A percentile compares a stretch with the other conserved stretches of the same genome.
Conservation (phyloP, 2,329 filamentous ascomycete genomes). For the Trichoderma semiorbis region DNA sequence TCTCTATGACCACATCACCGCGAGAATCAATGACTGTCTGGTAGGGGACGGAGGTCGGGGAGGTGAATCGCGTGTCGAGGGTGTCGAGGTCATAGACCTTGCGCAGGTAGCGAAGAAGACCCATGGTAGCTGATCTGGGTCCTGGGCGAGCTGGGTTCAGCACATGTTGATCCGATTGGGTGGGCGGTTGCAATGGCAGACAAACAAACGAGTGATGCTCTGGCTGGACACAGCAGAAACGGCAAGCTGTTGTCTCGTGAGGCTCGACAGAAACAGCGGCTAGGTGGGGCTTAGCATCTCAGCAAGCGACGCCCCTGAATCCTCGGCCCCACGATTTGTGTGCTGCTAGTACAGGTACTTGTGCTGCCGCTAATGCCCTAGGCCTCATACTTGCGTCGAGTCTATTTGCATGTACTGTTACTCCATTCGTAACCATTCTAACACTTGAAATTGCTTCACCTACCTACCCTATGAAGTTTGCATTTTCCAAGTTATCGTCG, state of each 20-base stretch:
- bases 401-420: neutral
- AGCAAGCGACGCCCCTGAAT: slow-evolving; percentile 16
- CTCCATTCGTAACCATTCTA: neutral
- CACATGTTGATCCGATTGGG: slow-evolving; percentile 19
- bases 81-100: slow-evolving; percentile 63
- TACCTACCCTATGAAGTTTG: neutral
- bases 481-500: neutral
- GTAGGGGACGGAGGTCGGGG: slow-evolving; percentile 65
- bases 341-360: neutral
- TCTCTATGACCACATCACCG: slow-evolving; percentile 37
- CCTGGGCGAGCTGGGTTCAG: neutral
- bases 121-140: slow-evolving; percentile 34
- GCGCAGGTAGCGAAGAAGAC: slow-evolving; percentile 41
- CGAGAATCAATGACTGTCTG: slow-evolving; percentile 53
- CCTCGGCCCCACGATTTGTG: slow-evolving; percentile 11
- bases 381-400: neutral
- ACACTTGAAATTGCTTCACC: neutral
- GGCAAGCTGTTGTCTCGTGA: slow-evolving; percentile 13
- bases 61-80: slow-evolving; percentile 62
- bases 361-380: neutral
- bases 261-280: neutral
- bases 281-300: slow-evolving; percentile 14
- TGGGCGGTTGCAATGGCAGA: neutral
- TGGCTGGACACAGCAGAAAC: neutral
- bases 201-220: neutral